Evolutionary conservation across 2,329 filamentous ascomycete species (phyloP), one percentile per base, ranked within the genome.

Genomic region (Arthrinium phaeospermum): DNA sequence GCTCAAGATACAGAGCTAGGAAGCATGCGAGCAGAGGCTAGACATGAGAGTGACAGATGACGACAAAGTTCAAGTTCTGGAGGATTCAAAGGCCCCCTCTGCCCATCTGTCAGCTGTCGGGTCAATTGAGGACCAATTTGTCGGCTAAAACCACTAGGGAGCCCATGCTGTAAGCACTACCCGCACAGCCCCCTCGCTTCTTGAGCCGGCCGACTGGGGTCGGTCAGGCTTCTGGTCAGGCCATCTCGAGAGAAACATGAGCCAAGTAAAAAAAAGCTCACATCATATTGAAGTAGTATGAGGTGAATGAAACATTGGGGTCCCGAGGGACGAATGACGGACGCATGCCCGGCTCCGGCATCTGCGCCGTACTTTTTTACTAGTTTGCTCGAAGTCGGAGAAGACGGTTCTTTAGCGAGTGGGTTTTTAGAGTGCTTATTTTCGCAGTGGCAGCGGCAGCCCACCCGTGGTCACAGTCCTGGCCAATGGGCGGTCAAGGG

Each of bases 401-500:
- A 34, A 10, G 30, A 34, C 27, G 14, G 16, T 34, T 57, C 27
- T 34, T 19, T 7, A 37, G 30, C 53, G 30, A 34, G 22, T 47
- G 53, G 27, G 53, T 16, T 37, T 34, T 61, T 61, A 61, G 7
- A 37, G 53, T 61, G 53, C 53, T 61, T 37, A 61, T 61, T 61
- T 34, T 6, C 27, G 27, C 7, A 10, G 27, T 61, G 27, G 27
- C 53, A 61, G 16, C 53, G 22, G 53, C 53, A 19, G 30, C 30
- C 16, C 53, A 22, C 30, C 27, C 27, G 27, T 7, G 6, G 27
- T 8, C 22, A 19, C 27, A 6, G 13, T 53, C 8, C 14, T 2
- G 3, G 14, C 51, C 51, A 57, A 57, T 57, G 14, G 30, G 16
- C 24, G 6, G 27, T 34, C 51, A 19, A 13, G 14, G 6, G 45